Base-by-base conservation (phyloP, 2,329 filamentous ascomycete species). In the Monosporascus sp. region DNA sequence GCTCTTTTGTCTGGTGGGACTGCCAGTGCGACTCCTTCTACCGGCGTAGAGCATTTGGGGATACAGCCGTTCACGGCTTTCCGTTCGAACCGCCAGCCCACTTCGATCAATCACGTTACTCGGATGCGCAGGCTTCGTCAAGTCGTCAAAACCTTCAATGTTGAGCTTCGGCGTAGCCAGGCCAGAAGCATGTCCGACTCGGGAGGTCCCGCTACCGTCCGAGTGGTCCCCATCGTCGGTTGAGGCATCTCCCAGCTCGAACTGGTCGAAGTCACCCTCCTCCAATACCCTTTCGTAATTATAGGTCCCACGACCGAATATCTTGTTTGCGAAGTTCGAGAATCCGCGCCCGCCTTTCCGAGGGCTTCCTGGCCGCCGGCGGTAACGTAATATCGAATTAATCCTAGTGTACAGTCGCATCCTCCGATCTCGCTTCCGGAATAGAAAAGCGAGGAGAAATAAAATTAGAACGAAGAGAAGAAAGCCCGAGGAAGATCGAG, bases 211-310 rank as follows among this genome's bases (percentile, higher is more conserved):
- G 56, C 79, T 83, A 57, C 79, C 79, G 64, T 88, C 85, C 0
- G 84, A 86, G 61, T 79, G 76, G 1, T 86, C 83, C 53, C 84
- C 83, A 48, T 86, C 82, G 50, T 84, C 80, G 1, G 84, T 85
- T 31, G 85, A 82, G 8, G 83, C 72, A 17, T 84, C 84, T 27
- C 81, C 84, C 2, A 97, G 80, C 67, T 97, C 92, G 65, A 96
- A 93, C 43, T 91, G 87, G 52, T 82, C 75, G 11, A 75, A 73
- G n/a, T 84, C 82, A 14, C 88, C 91, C 61, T 92, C 88, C 71
- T 97, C 91, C 50, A 95, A 73, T 3, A 97, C 87, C 31, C 91
- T 85, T 66, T 97, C 92, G 66, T 97, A 97, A 3, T 81, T 76
- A 7, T 76, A 66, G 1, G 74, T 71, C 49, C 69, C 72, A 5